Base-by-base conservation (phyloP, 768 basidiomycete species). In the Clitopilus passeckerianus region DNA sequence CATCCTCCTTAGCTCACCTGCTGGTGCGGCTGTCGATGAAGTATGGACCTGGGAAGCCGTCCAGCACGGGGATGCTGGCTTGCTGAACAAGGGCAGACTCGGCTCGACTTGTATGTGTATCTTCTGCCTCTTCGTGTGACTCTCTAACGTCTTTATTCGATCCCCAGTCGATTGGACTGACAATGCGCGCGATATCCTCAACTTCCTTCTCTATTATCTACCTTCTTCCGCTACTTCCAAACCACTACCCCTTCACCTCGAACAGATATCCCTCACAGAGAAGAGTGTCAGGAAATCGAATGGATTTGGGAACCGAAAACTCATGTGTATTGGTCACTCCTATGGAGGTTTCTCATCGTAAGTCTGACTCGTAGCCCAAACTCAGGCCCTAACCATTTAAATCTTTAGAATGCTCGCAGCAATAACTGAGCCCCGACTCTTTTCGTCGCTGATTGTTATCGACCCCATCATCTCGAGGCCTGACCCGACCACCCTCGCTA, bases 21-120 rank as follows among this genome's bases (percentile, higher is more conserved):
- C 71, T 18, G 72, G 67, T 1, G 57, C 63, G 12, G 14, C 70
- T 58, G 75, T 75, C 63, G 94, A 70, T 77, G 91, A 75, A 84
- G 77, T 95, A 0, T 95, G 93, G 93, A 67, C 83, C 0, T 87
- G 91, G 79, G 95, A 97, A 63, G 82, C 90, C 4, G 80, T 87
- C 2, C 87, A 93, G 61, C 92, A 95, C 61, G 95, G 93, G 1
- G 95, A 95, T 61, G 80, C 92, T n/a, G 87, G 80, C 0, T 69
- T 91, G 14, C 57, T 95, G 34, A 98, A 97, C 60, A 76, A 67
- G 0, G 71, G 72, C 0, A 74, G 73, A 15, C 75, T 89, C 1
- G 82, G 85, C 34, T 77, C 77, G 0, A 74, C 89, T 35, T 87
- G 90, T 87, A 69, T 65, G 85, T 74, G 43, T 9, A n/a, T 7